phyloP scores from a whole-genome alignment of 495 filamentous ascomycete species.

The Penicillium cinerascens region DNA sequence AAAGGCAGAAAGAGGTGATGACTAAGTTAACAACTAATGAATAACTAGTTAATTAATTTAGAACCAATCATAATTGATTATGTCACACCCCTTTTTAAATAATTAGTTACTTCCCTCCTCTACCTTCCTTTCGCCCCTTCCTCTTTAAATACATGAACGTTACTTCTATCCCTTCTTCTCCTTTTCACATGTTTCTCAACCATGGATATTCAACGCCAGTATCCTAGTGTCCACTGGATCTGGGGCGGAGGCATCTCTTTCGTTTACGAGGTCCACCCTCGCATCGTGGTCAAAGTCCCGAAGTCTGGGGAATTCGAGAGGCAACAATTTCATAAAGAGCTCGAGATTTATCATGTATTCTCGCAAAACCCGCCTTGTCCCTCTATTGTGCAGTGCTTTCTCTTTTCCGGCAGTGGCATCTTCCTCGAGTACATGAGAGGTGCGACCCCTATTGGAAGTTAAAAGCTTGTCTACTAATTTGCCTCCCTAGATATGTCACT shows the following conservation, averaged over 20 bases:
- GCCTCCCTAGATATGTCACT: too few relatives aligned
- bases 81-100: too few relatives aligned
- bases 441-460: slow-evolving; percentile 6
- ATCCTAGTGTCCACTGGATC: slow-evolving; percentile 28
- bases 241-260: slow-evolving; percentile 28
- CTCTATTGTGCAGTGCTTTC: slow-evolving; percentile 30
- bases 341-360: slow-evolving; percentile 28
- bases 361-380: slow-evolving; percentile 23
- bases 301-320: slow-evolving; percentile 25
- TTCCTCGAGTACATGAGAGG: slow-evolving; percentile 41
- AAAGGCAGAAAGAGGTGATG: too few relatives aligned
- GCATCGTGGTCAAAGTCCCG: slow-evolving; percentile 35
- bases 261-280: slow-evolving; percentile 32
- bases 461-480: slow-evolving; percentile 6
- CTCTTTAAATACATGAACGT: too few relatives aligned
- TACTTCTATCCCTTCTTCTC: too few relatives aligned
- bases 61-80: too few relatives aligned
- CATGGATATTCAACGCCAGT: slow-evolving; percentile 24
- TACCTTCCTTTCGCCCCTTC: too few relatives aligned
- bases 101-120: too few relatives aligned
- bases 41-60: too few relatives aligned
- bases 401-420: slow-evolving; percentile 24
- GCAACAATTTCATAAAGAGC: slow-evolving; percentile 30
- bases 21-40: too few relatives aligned
- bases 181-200: too few relatives aligned